Conservation (phyloP, 2,329 filamentous ascomycete species). For the Calonectria henricotiae region DNA sequence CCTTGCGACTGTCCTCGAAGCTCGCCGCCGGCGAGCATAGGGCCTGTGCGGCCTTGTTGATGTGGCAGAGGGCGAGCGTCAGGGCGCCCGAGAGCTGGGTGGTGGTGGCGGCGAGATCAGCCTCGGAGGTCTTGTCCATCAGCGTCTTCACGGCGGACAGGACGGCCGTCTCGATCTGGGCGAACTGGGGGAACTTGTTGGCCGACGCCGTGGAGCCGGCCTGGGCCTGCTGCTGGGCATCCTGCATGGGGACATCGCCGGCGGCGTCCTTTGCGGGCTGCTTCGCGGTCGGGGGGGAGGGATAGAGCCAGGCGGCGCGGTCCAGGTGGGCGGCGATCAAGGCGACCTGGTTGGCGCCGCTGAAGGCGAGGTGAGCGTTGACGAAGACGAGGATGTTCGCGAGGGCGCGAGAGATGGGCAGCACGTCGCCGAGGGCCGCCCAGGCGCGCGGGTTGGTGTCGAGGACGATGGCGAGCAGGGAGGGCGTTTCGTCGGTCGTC, state of each 20-base stretch:
- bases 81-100: constrained; percentile 94
- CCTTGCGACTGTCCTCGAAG: constrained; percentile 58
- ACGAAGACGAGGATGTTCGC: constrained; percentile 95
- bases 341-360: constrained; percentile 93
- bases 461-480: constrained; percentile 90
- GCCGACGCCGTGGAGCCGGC: constrained; percentile 65
- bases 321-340: constrained; percentile 92
- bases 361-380: constrained; percentile 95
- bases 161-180: constrained; percentile 87
- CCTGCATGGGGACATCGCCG: constrained; percentile 74
- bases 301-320: constrained; percentile 92
- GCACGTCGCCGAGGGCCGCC: constrained; percentile 81
- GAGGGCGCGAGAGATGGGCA: constrained; percentile 87
- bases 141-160: constrained; percentile 82
- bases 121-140: constrained; percentile 77
- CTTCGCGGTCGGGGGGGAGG: constrained; percentile 63
- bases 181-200: constrained; percentile 96
- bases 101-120: constrained; percentile 80
- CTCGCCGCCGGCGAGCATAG: constrained; percentile 72
- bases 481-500: constrained; percentile 76
- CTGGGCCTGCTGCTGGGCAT: constrained; percentile 58
- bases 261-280: constrained; percentile 54
- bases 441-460: constrained; percentile 98
- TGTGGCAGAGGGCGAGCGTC: constrained; percentile 90
- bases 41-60: constrained; percentile 84